Evolutionary conservation across 306 rosid genomes (phyloP).

Genomic region (Castanea mollissima): DNA sequence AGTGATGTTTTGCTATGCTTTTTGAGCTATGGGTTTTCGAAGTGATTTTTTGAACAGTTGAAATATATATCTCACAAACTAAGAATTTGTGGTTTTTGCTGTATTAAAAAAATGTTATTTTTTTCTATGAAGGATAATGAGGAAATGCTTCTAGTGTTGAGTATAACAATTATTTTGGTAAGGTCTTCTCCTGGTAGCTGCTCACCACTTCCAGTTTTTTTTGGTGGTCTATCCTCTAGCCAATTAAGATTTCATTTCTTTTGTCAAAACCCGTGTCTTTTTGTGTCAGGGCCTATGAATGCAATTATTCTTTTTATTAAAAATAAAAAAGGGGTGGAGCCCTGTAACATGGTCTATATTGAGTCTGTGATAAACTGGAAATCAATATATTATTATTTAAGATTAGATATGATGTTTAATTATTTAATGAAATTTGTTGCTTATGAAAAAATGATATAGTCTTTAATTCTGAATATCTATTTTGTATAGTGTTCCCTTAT

Average conservation of each 20-base stretch:
- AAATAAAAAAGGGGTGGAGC: background rate
- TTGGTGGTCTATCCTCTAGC: background rate
- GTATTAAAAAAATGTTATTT: background rate
- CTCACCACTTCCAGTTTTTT: background rate
- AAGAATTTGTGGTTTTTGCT: no score
- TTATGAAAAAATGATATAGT: no score
- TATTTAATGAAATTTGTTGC: no score
- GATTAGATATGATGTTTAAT: background rate
- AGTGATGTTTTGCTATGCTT: constrained; percentile 17
- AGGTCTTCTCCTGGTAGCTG: background rate
- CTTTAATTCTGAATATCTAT: background rate
- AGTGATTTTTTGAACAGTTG: no score
- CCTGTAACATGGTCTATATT: background rate
- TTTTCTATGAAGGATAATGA: background rate
- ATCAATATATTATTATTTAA: background rate
- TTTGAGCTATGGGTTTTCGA: constrained; percentile 24
- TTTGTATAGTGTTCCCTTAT: background rate
- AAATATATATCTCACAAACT: background rate
- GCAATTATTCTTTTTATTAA: background rate
- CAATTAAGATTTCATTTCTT: background rate
- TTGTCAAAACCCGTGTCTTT: background rate
- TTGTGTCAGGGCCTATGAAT: background rate
- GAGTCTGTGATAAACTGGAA: background rate
- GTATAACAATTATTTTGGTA: background rate
- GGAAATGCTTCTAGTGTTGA: background rate